phyloP scores from a whole-genome alignment of 2,329 filamentous ascomycete species.

The Talaromyces pinophilus region DNA sequence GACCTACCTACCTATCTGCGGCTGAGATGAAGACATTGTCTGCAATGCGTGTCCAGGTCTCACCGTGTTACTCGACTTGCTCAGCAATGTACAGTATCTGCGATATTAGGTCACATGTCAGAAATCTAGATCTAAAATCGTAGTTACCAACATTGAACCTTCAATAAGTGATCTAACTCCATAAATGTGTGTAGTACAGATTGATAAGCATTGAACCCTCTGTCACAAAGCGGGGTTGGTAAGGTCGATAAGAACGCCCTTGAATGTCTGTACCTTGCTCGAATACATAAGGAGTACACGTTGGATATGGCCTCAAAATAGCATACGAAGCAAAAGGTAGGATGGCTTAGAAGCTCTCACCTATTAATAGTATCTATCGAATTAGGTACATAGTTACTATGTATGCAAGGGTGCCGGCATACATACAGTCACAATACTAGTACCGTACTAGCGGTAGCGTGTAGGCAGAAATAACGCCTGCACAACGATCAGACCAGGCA shows the following conservation, averaged over 20 bases:
- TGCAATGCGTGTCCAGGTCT: not conserved
- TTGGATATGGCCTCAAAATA: not conserved
- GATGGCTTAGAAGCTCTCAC: not conserved
- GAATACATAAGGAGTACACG: not conserved
- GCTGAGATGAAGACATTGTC: not conserved
- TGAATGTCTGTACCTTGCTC: not conserved
- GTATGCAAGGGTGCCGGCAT: slow-evolving; percentile 3
- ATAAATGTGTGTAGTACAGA: not conserved
- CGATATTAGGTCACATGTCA: not conserved
- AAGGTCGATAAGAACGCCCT: not conserved
- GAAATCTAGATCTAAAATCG: not conserved
- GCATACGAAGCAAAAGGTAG: not conserved
- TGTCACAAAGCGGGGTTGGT: not conserved
- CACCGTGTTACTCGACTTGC: not conserved
- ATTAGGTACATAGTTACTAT: too few species aligned
- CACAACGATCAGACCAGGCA: slow-evolving; percentile 9
- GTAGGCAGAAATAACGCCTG: slow-evolving; percentile 6
- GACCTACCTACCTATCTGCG: not conserved
- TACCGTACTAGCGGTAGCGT: slow-evolving; percentile 2
- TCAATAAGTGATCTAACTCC: not conserved
- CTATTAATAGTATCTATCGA: not conserved
- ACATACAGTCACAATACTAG: slow-evolving; percentile 5
- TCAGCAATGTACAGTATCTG: not conserved
- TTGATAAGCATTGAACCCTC: not conserved
- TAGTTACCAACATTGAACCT: not conserved